These are phyloP conservation scores for Fusarium illudens DNA, from an alignment of 2,329 filamentous ascomycete species.

Conservation along the genomic window DNA sequence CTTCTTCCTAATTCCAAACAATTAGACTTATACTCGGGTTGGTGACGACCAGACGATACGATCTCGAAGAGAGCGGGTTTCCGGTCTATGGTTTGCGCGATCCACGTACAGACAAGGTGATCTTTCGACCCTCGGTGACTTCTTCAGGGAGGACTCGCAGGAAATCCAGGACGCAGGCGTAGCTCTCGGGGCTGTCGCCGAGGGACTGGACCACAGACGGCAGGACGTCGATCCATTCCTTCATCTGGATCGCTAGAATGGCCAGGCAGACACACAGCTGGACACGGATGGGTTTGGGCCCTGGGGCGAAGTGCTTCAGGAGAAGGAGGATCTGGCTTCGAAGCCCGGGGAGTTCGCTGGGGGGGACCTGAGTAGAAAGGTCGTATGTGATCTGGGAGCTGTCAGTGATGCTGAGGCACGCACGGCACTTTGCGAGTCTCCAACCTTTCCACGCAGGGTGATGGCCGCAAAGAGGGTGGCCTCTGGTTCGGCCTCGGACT, in stretches of 20 bases:
- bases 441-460: conserved; percentile 96
- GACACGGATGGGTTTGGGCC: conserved; percentile 84
- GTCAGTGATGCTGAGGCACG: not conserved
- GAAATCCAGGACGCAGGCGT: conserved; percentile 93
- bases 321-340: conserved; percentile 85
- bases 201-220: conserved; percentile 81
- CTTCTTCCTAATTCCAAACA: conserved; percentile 82
- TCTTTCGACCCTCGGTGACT: conserved; percentile 98
- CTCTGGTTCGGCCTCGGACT: conserved; percentile 81
- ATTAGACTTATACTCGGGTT: conserved; percentile 51
- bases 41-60: conserved; percentile 49
- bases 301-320: conserved; percentile 80
- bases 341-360: conserved; percentile 76
- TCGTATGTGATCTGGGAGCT: conserved; percentile 90
- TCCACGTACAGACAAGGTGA: conserved; percentile 97
- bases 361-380: conserved; percentile 82
- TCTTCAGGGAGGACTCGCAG: conserved; percentile 96
- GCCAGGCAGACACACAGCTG: conserved; percentile 96
- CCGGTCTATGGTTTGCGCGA: conserved; percentile 60
- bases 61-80: conserved; percentile 45
- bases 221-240: conserved; percentile 92
- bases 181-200: conserved; percentile 77
- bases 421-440: not conserved
- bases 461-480: conserved; percentile 96
- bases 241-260: conserved; percentile 95